Evolutionary conservation across 352 stramenopile genomes (phyloP).

Genomic region (Phytophthora pisi): DNA sequence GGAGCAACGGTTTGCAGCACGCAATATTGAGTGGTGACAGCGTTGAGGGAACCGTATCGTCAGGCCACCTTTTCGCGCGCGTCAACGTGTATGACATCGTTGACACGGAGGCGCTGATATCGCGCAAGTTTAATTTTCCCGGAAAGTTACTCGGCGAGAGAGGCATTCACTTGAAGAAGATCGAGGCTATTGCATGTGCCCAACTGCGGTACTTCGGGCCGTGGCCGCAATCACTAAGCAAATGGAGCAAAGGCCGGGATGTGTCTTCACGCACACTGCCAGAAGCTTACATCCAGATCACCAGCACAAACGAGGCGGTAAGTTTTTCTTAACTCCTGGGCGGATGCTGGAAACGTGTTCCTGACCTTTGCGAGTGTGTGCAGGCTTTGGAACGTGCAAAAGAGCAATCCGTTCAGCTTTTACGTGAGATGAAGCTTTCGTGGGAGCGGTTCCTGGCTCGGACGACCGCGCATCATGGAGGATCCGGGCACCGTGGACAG

Average conservation of each 20-base stretch:
- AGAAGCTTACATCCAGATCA: constrained; percentile 61
- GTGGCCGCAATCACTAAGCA: constrained; percentile 34
- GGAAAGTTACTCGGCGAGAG: constrained; percentile 67
- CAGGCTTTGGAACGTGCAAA: constrained; percentile 47
- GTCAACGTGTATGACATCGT: constrained; percentile 47
- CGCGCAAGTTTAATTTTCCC: constrained; percentile 68
- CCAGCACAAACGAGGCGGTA: constrained; percentile 56
- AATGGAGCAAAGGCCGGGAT: constrained; percentile 29
- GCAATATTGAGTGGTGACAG: constrained; percentile 30
- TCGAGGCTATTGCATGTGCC: constrained; percentile 57
- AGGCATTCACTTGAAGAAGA: constrained; percentile 69
- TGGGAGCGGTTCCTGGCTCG: constrained; percentile 54
- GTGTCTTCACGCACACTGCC: constrained; percentile 14
- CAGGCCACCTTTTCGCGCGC: constrained; percentile 34
- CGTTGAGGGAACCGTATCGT: constrained; percentile 27
- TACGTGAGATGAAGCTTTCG: constrained; percentile 60
- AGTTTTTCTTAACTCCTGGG: neutral
- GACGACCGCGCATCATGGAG: constrained; percentile 6
- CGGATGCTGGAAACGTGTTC: neutral
- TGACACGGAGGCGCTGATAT: constrained; percentile 48
- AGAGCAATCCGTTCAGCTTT: constrained; percentile 50
- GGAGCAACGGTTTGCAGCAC: constrained; percentile 33
- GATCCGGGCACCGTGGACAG: constrained; percentile 16
- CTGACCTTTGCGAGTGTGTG: constrained; percentile 17
- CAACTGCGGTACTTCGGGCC: constrained; percentile 62